Conservation (phyloP, 140 eudicot species). For the Anethum foeniculum region DNA sequence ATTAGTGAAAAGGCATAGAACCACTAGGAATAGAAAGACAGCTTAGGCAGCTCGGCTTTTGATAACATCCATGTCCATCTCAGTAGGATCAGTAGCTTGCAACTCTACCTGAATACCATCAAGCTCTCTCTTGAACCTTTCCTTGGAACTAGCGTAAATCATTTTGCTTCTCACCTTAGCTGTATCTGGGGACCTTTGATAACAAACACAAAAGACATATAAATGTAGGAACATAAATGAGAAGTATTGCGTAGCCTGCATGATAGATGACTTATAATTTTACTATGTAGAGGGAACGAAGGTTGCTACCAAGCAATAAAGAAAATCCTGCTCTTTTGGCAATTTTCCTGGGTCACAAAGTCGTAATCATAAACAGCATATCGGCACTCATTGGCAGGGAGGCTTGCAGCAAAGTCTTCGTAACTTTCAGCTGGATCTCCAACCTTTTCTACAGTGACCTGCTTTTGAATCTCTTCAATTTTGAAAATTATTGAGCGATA, state of each 20-base stretch:
- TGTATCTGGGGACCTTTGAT: not conserved
- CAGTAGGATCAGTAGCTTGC: not conserved
- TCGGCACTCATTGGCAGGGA: not conserved
- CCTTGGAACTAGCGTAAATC: not conserved
- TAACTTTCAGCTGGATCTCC: not conserved
- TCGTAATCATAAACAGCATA: slow-evolving; percentile 2
- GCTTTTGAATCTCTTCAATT: slow-evolving; percentile 5
- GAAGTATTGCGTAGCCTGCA: not conserved
- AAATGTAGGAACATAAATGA: not conserved
- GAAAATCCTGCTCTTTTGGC: slow-evolving; percentile 7
- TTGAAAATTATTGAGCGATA: not conserved
- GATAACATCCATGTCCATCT: not conserved
- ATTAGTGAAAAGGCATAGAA: not conserved
- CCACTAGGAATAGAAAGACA: not conserved
- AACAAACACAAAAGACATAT: not conserved
- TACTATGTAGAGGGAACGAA: not conserved
- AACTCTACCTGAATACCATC: slow-evolving; percentile 1
- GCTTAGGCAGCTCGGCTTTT: slow-evolving; percentile 3
- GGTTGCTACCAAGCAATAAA: not conserved
- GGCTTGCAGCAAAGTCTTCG: not conserved
- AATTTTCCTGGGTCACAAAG: slow-evolving; percentile 4
- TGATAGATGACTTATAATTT: not conserved
- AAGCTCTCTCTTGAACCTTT: slow-evolving; percentile 3
- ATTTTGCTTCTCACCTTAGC: slow-evolving; percentile 8
- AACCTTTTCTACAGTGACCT: slow-evolving; percentile 1